Base-by-base conservation (phyloP, 139 green algal species). In the Chlamydomonas incerta region DNA sequence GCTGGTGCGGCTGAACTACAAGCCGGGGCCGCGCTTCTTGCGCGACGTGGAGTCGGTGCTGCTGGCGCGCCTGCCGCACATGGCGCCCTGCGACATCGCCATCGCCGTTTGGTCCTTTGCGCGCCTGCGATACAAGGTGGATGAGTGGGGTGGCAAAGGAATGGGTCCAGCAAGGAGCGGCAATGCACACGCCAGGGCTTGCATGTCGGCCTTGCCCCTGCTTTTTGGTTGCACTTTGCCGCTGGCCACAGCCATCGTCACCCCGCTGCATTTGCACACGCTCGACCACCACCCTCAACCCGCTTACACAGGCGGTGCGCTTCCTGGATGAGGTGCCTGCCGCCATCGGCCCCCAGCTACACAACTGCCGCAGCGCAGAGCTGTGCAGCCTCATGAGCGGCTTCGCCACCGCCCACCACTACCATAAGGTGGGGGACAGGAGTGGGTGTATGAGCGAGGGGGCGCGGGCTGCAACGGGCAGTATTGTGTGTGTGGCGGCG, bases 311-410 rank as follows among this genome's bases (percentile, higher is more conserved):
- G 80, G 62, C 83, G 0, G 88, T 80, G 6, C 69, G 47, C 31
- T 73, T 89, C 57, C 72, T 91, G 55, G 88, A 91, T 63, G 88
- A 80, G 79, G 63, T 89, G 55, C 88, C 88, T 3, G 55, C 66
- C 10, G 62, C 41, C 28, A 8, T 91, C 24, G 71, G 50, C 0
- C 41, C 65, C 4, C 65, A 79, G 63, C 82, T 91, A 52, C 82
- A 17, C 52, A 67, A 31, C 8, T 88, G 74, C 76, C 52, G 18
- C 34, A 74, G 69, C 46, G 10, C 34, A 9, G 87, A 91, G 62
- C 69, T 91, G 60, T 80, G 70, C 63, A 77, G 63, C 55, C 37
- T 91, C 33, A 60, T 88, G 15, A 60, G 62, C 18, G 76, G 65
- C 0, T 91, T 87, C 37, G 69, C 83, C 11, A 81, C 83, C 8